Percentiles rank a stretch among this genome's conserved stretches.
Evolutionary conservation across 2,329 filamentous ascomycete genomes (phyloP).

Genomic region (Coniochaeta prunicola): DNA sequence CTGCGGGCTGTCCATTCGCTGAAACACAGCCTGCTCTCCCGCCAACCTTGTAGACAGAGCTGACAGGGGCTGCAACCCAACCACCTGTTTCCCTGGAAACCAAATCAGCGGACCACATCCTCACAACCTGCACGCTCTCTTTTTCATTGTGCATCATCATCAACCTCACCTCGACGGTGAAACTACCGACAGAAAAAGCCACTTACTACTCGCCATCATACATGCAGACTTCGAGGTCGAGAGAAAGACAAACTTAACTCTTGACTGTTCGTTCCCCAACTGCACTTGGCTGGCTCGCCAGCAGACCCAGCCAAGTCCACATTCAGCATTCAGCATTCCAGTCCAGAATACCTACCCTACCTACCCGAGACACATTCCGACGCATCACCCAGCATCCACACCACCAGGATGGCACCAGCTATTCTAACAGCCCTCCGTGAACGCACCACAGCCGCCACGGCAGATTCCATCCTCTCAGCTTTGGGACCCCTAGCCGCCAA

Average conservation of each 20-base stretch:
- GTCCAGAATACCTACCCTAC: neutral
- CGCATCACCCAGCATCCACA: slow-evolving; percentile 1
- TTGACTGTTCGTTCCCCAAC: slow-evolving; percentile 3
- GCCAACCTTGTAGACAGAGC: neutral
- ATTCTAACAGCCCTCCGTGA: slow-evolving; percentile 22
- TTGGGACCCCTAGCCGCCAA: neutral
- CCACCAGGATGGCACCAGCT: slow-evolving; percentile 30
- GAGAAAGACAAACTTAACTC: no score
- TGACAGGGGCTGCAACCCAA: neutral
- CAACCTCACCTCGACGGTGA: neutral
- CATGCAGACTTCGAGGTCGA: no score
- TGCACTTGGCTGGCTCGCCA: slow-evolving; percentile 16
- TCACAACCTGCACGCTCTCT: neutral
- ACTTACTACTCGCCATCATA: no score
- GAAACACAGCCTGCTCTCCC: neutral
- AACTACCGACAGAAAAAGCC: neutral
- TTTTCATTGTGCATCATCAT: neutral
- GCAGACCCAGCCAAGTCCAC: slow-evolving; percentile 13
- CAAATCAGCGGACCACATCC: neutral
- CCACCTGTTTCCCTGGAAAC: slow-evolving; percentile 2
- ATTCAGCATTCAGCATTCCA: slow-evolving; percentile 5
- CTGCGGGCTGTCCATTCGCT: neutral
- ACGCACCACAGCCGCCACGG: slow-evolving; percentile 11
- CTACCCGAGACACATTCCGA: slow-evolving; percentile 1
- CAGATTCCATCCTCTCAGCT: slow-evolving; percentile 24